phyloP scores from a whole-genome alignment of 2,329 filamentous ascomycete genomes.

The Grosmannia huntii region DNA sequence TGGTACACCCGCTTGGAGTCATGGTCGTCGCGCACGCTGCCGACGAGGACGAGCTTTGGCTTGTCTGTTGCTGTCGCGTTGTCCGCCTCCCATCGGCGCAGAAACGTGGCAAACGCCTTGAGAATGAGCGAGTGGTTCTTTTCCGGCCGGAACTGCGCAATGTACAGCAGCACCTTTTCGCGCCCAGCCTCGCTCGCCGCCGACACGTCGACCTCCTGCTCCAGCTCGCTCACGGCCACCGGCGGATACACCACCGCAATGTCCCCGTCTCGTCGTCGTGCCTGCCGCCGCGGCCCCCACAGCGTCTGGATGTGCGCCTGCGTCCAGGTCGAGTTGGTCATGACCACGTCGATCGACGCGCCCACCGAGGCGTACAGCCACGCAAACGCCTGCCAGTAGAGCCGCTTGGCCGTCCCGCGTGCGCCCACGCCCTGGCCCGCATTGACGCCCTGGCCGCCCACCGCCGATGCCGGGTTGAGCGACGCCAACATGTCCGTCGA shows the following conservation, averaged over 20 bases:
- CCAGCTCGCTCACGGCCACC: slow-evolving; percentile 76
- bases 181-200: slow-evolving; percentile 55
- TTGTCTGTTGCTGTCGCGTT: neutral
- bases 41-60: slow-evolving; percentile 68
- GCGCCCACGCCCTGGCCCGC: slow-evolving; percentile 66
- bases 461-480: slow-evolving; percentile 48
- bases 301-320: slow-evolving; percentile 67
- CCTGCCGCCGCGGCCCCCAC: slow-evolving; percentile 52
- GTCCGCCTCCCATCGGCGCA: slow-evolving; percentile 30
- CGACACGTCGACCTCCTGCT: slow-evolving; percentile 59
- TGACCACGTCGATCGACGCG: slow-evolving; percentile 76
- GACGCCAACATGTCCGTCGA: slow-evolving; percentile 94
- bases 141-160: slow-evolving; percentile 93
- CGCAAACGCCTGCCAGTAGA: slow-evolving; percentile 83
- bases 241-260: slow-evolving; percentile 81
- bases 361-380: slow-evolving; percentile 72
- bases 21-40: slow-evolving; percentile 75
- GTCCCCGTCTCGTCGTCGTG: slow-evolving; percentile 18
- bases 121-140: slow-evolving; percentile 90
- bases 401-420: slow-evolving; percentile 58
- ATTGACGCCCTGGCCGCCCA: slow-evolving; percentile 61
- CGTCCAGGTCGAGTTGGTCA: slow-evolving; percentile 97
- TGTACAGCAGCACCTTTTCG: slow-evolving; percentile 69
- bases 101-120: slow-evolving; percentile 68
- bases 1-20: slow-evolving; percentile 80